Evolutionary conservation across 2,329 filamentous ascomycete species (phyloP).

Genomic region (Pestalotiopsis sp.): DNA sequence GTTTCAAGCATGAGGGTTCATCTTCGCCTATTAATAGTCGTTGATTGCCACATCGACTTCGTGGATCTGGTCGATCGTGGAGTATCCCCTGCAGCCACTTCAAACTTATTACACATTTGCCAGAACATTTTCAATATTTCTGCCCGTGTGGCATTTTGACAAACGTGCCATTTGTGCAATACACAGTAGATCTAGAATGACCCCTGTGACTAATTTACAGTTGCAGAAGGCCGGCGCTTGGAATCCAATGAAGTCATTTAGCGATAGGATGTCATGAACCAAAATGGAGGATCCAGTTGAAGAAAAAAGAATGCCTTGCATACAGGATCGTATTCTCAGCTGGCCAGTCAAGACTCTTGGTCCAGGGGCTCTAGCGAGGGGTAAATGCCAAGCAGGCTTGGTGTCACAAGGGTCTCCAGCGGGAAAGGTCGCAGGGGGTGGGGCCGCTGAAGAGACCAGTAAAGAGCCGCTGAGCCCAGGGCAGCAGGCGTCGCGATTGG

Average conservation of each 20-base stretch:
- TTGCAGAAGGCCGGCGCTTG: neutral
- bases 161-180: no score
- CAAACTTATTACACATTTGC: no score
- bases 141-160: no score
- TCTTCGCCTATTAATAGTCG: neutral
- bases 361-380: neutral
- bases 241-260: neutral
- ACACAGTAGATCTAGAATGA: neutral
- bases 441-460: neutral
- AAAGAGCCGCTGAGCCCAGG: neutral
- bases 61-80: neutral
- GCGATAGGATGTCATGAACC: neutral
- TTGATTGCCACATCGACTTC: neutral
- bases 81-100: neutral
- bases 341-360: neutral
- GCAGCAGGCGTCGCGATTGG: constrained; percentile 2
- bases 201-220: neutral
- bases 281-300: neutral
- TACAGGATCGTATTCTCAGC: neutral
- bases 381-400: neutral
- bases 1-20: neutral
- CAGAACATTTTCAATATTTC: no score
- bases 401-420: neutral
- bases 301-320: neutral
- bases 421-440: neutral